A percentile compares a stretch with the other conserved stretches of the same genome.
Evolutionary conservation across 768 basidiomycete genomes (phyloP).

Genomic region (Nevesoporus exiguus): DNA sequence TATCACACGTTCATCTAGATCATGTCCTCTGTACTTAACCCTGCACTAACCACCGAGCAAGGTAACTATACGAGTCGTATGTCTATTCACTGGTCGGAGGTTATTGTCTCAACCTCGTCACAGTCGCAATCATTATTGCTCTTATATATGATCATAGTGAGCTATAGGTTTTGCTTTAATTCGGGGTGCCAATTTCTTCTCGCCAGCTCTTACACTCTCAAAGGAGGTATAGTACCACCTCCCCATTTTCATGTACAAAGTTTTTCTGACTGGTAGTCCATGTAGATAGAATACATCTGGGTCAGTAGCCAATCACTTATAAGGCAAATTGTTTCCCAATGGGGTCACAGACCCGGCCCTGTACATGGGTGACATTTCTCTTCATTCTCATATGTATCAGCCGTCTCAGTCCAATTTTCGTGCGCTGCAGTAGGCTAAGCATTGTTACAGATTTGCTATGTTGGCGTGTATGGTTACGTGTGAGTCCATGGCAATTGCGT

Average conservation of each 20-base stretch:
- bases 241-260: neutral
- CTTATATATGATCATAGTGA: neutral
- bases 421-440: neutral
- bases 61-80: neutral
- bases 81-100: neutral
- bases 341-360: neutral
- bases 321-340: neutral
- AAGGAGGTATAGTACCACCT: neutral
- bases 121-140: neutral
- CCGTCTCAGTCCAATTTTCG: neutral
- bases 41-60: neutral
- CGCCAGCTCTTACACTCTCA: neutral
- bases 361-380: neutral
- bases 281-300: neutral
- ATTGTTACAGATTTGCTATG: slow-evolving; percentile 6
- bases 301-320: neutral
- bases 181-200: neutral
- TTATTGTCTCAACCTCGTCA: neutral
- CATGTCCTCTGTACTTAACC: neutral
- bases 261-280: neutral
- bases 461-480: neutral
- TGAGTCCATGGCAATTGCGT: neutral
- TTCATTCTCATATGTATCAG: neutral
- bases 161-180: neutral
- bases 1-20: neutral